Evolutionary conservation across 257 asterid genomes (phyloP).

Genomic region (Solanum pinnatisectum): DNA sequence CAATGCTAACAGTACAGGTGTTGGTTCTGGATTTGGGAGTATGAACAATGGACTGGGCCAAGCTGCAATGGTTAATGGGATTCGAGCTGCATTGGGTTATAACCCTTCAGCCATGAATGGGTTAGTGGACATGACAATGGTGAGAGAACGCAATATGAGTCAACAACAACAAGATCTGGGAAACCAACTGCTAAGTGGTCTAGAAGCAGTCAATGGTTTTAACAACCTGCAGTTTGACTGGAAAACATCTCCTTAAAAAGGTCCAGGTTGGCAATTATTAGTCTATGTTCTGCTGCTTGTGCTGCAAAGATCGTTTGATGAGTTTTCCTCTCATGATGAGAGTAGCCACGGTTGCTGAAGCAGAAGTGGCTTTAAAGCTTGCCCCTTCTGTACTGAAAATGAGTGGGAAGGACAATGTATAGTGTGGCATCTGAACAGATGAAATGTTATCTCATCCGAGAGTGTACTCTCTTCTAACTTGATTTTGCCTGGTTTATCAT

Average conservation of each 20-base stretch:
- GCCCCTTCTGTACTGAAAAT: constrained; percentile 15
- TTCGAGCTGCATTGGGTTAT: constrained; percentile 50
- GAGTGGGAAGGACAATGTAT: constrained; percentile 13
- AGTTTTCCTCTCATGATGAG: constrained; percentile 12
- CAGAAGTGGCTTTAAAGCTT: constrained; percentile 7
- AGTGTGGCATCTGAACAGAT: constrained; percentile 12
- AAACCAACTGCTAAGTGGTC: constrained; percentile 57
- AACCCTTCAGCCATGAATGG: constrained; percentile 60
- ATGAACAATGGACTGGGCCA: constrained; percentile 39
- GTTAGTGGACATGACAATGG: constrained; percentile 58
- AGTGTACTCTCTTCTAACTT: constrained; percentile 17
- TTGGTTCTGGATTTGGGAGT: constrained; percentile 38
- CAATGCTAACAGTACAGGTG: constrained; percentile 28
- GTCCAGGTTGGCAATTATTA: not conserved
- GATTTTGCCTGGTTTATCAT: constrained; percentile 27
- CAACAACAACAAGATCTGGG: constrained; percentile 62
- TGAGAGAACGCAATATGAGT: constrained; percentile 55
- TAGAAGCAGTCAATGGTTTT: constrained; percentile 68
- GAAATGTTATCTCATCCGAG: constrained; percentile 9
- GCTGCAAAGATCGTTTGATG: not conserved
- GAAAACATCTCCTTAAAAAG: constrained; percentile 60
- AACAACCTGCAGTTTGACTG: constrained; percentile 85
- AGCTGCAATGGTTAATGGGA: constrained; percentile 62
- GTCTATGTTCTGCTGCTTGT: not conserved
- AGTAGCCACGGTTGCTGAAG: constrained; percentile 8